Base-by-base conservation (phyloP, 176 grass and related monocot species). In the Carex cristatella region DNA sequence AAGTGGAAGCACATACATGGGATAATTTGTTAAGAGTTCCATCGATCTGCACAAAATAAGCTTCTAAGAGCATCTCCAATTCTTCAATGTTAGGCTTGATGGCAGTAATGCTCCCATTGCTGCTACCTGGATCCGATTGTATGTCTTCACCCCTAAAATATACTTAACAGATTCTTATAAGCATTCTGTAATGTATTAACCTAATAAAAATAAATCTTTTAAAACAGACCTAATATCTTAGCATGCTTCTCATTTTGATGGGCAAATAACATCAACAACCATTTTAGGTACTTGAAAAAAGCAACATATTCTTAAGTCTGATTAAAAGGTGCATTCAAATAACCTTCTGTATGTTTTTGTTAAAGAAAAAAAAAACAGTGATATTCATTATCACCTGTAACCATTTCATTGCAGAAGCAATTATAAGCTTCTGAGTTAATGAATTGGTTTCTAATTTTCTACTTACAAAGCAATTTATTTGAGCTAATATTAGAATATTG, bases 21-120 rank as follows among this genome's bases (percentile, higher is more conserved):
- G 89, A 96, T 86, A 96, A 81, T 81, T 96, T 96, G 73, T 96
- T 96, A 57, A 96, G 91, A 42, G 94, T 96, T 42, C 94, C 94
- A 85, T 96, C 94, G 69, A 96, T 91, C 79, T 93, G 94, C n/a
- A 96, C 94, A 88, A 96, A 96, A 69, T 96, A 96, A 63, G 94
- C 94, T 82, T 96, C 94, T 64, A 96, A 85, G 85, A 93, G 94
- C 94, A 96, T 96, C 87, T 96, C 94, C 42, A 96, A 49, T 82
- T 96, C 94, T 91, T 96, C 91, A 84, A 96, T 96, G 71, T 96
- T 76, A 59, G 91, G 94, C 78, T 93, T 93, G 73, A 91, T 91
- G 70, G 78, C 86, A 67, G 86, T 64, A 88, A 91, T 90, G 81
- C 89, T 93, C 75, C 64, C 89, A 51, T 86, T 89, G 83, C 85